Percentiles rank a stretch among this genome's conserved stretches.
phyloP scores from a whole-genome alignment of 495 filamentous ascomycete species.

The Talaromyces trachyspermus region DNA sequence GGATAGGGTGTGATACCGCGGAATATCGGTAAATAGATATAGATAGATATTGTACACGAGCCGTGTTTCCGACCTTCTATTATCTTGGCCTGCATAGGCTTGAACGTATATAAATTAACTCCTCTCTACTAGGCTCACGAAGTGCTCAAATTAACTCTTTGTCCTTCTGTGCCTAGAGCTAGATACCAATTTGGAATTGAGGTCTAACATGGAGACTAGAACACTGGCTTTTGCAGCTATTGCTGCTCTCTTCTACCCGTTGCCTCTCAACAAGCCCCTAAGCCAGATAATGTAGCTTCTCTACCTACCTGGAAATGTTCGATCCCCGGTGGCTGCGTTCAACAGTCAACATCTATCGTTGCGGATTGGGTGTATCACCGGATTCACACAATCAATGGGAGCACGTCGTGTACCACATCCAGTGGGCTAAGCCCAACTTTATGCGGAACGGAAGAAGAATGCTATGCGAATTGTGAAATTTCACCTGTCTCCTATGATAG shows the following conservation, averaged over 20 bases:
- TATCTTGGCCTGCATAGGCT: neutral
- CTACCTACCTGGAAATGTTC: slow-evolving; percentile 37
- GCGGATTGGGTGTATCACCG: slow-evolving; percentile 34
- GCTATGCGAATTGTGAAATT: slow-evolving; percentile 43
- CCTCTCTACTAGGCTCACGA: neutral
- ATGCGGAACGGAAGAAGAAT: slow-evolving; percentile 40
- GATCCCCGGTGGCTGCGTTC: slow-evolving; percentile 23
- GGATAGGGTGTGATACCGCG: neutral
- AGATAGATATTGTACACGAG: neutral
- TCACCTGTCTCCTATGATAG: slow-evolving; percentile 38
- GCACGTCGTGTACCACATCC: slow-evolving; percentile 26
- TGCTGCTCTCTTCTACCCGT: neutral
- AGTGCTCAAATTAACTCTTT: neutral
- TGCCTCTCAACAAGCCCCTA: slow-evolving; percentile 7
- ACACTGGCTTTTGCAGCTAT: neutral
- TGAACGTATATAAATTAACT: neutral
- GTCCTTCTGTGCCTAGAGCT: neutral
- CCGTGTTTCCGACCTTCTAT: neutral
- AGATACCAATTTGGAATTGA: neutral
- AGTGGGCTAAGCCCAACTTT: slow-evolving; percentile 33
- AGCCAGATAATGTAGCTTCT: slow-evolving; percentile 25
- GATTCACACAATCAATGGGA: slow-evolving; percentile 32
- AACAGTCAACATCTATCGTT: slow-evolving; percentile 32
- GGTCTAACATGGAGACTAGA: neutral
- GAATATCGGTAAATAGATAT: neutral